phyloP scores from a whole-genome alignment of 352 stramenopile species.

The Halophytophthora batemanensis region DNA sequence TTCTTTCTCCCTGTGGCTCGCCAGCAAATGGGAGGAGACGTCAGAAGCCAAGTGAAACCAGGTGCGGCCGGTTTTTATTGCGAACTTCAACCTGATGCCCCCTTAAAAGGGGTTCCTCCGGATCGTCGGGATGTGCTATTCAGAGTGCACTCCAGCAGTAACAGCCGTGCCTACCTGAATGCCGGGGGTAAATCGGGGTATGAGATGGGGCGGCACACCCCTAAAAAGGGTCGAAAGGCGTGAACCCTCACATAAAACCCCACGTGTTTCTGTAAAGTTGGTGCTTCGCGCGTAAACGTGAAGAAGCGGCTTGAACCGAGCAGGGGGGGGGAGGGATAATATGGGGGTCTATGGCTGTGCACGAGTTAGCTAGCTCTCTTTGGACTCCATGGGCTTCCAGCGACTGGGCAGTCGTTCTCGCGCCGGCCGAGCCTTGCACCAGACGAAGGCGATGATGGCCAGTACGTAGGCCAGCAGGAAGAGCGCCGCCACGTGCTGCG shows the following conservation, averaged over 20 bases:
- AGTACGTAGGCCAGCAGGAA: slow-evolving; percentile 66
- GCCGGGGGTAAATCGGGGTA: no score
- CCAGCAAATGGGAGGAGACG: slow-evolving; percentile 1
- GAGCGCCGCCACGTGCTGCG: slow-evolving; percentile 66
- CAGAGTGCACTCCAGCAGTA: background rate
- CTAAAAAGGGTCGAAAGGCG: no score
- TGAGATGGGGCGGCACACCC: no score
- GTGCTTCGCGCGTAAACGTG: no score
- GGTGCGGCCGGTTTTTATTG: no score
- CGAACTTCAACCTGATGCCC: slow-evolving; percentile 24
- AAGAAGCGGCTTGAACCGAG: no score
- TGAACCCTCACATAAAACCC: no score
- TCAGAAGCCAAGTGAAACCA: slow-evolving; percentile 1
- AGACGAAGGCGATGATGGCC: slow-evolving; percentile 72
- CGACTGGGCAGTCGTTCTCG: slow-evolving; percentile 77
- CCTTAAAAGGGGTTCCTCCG: background rate
- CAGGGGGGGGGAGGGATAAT: no score
- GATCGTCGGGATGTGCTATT: background rate
- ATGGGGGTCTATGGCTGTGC: no score
- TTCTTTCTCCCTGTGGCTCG: slow-evolving; percentile 7
- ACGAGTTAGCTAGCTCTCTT: slow-evolving; percentile 42
- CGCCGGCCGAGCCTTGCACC: slow-evolving; percentile 65
- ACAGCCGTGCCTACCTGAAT: no score
- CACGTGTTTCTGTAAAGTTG: no score
- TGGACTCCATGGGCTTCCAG: slow-evolving; percentile 74